Percentiles rank a stretch among this genome's conserved stretches.
Conservation (phyloP, 73 alveolate species). For the Durusdinium trenchii region DNA sequence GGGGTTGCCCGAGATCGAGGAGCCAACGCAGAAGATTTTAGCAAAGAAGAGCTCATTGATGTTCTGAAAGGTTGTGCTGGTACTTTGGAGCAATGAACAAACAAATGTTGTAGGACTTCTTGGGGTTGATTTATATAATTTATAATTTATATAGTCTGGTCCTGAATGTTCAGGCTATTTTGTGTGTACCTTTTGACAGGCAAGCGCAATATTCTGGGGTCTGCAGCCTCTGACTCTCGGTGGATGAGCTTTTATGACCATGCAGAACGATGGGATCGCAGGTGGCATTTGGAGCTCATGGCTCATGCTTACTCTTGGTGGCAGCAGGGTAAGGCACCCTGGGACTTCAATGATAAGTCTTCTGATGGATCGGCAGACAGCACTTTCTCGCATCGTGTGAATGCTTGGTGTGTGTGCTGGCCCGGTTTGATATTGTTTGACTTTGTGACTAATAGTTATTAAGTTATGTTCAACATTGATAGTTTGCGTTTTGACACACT, state of each 20-base stretch:
- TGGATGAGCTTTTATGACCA: constrained; percentile 6
- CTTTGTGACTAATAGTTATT: background rate
- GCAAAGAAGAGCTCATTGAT: background rate
- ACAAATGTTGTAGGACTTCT: background rate
- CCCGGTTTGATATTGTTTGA: background rate
- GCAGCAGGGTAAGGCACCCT: background rate
- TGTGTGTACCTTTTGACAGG: background rate
- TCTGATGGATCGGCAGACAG: background rate
- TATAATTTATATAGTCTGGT: background rate
- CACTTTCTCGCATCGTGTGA: background rate
- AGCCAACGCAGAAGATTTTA: background rate
- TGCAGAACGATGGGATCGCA: background rate
- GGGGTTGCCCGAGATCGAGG: background rate
- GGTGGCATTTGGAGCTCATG: background rate
- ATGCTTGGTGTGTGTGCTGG: constrained; percentile 10
- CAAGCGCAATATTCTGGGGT: background rate
- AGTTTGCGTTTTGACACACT: background rate
- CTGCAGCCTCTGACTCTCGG: background rate
- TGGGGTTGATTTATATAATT: background rate
- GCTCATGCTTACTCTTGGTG: background rate
- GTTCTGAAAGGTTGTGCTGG: background rate
- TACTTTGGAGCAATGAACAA: background rate
- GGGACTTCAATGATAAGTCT: background rate
- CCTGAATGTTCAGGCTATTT: background rate
- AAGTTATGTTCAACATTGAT: background rate